Evolutionary conservation across 2,329 filamentous ascomycete species (phyloP), one percentile per base, ranked within the genome.

Genomic region (Neofusicoccum ribis): DNA sequence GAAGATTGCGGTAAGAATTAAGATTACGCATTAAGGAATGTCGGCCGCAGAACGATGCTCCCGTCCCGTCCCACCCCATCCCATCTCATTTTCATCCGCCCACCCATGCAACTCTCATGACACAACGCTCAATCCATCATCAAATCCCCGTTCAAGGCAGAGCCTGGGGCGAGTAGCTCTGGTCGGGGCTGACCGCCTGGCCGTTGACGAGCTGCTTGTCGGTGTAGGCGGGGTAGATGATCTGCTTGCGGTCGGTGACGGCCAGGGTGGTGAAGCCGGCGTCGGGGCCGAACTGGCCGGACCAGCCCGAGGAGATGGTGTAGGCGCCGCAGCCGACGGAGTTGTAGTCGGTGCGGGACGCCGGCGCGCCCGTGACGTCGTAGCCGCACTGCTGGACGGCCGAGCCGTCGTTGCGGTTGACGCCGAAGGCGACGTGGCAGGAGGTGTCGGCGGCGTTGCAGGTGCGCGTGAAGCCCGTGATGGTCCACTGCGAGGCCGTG

Each of bases 201-300:
- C 61, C 61, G 50, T n/a, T 54, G 49, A 39, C 47, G 27, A 63
- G 61, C 61, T 63, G 61, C 37, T 47, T 63, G 31, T 63, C 61
- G 12, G 47, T 63, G 49, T 63, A 63, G 23, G 61, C 61, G 1
- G 61, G 61, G 39, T 63, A 63, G 23, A 63, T 17, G 17, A 63
- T 63, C 49, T 52, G 50, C 47, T 47, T 54, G 15, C 12, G 7
- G 37, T 63, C 47, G 27, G 50, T 54, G 49, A 63, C 61, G 41
- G 47, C 41, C 8, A 63, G 61, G 8, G 61, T 63, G 8, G 47
- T 11, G 61, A 63, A 63, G 61, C 61, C 61, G 47, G 8, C n/a
- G 49, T 14, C 61, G 14, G 12, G n/a, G 37, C 49, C 61, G 49
- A 63, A 63, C 61, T 63, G 61, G 61, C 39, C 61, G 61, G 34